These are phyloP conservation scores for Chalciporus chontae DNA, from an alignment of 768 basidiomycete genomes.

Conservation along the genomic window DNA sequence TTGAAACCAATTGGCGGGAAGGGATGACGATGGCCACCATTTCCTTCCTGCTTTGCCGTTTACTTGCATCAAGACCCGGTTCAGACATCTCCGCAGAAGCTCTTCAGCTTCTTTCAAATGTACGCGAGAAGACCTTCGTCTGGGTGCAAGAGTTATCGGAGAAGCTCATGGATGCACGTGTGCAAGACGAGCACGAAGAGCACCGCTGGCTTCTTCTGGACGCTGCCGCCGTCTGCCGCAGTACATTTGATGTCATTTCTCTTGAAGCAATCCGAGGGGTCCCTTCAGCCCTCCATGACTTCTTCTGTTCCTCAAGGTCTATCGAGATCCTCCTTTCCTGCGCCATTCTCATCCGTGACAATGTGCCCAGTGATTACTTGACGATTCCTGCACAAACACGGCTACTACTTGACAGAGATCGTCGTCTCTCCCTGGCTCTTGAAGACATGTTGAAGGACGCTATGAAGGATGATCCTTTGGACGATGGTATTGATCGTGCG, in stretches of 20 bases:
- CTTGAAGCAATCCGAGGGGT: not conserved
- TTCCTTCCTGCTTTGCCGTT: constrained; percentile 29
- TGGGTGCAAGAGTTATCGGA: constrained; percentile 32
- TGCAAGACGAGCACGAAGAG: not conserved
- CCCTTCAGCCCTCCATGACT: not conserved
- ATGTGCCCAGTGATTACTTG: not conserved
- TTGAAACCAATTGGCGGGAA: constrained; percentile 39
- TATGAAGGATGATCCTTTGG: not conserved
- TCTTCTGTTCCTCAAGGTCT: constrained; percentile 15
- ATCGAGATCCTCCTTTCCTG: constrained; percentile 21
- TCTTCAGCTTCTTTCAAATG: constrained; percentile 23
- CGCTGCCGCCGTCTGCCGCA: constrained; percentile 36
- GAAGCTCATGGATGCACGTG: constrained; percentile 9
- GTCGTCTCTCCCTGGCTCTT: constrained; percentile 19
- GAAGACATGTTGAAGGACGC: constrained; percentile 4
- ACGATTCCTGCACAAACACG: not conserved
- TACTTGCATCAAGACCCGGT: constrained; percentile 24
- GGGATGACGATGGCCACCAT: constrained; percentile 26
- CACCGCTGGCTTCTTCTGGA: constrained; percentile 26
- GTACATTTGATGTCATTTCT: constrained; percentile 13
- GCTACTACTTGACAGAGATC: constrained; percentile 17
- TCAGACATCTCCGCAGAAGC: constrained; percentile 11
- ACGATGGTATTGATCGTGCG: constrained; percentile 13
- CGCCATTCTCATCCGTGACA: constrained; percentile 18
- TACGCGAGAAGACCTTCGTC: constrained; percentile 25